Evolutionary conservation across 2,329 filamentous ascomycete genomes (phyloP).

Genomic region (Colletotrichum costaricense): DNA sequence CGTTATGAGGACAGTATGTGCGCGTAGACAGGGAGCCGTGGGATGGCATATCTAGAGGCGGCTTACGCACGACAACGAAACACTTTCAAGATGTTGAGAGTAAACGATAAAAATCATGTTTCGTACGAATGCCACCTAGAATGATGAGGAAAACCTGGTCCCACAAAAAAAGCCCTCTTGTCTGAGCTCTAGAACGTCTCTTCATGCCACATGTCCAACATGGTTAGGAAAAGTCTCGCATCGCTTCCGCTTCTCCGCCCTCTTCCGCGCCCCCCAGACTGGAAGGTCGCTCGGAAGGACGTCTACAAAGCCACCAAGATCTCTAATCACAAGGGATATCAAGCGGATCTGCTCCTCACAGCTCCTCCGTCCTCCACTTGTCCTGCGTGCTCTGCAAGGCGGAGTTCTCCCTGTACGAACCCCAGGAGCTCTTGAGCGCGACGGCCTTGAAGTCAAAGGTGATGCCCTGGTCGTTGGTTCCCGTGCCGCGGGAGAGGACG

Average conservation of each 20-base stretch:
- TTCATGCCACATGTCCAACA: not conserved
- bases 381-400: constrained; percentile 1
- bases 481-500: constrained; percentile 17
- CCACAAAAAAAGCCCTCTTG: not conserved
- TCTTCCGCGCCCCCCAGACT: not conserved
- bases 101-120: not conserved
- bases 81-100: too few relatives aligned
- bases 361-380: constrained; percentile 22
- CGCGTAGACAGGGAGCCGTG: too few relatives aligned
- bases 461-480: constrained; percentile 21
- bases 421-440: constrained; percentile 34
- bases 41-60: too few relatives aligned
- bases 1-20: too few relatives aligned
- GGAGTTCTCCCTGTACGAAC: constrained; percentile 17
- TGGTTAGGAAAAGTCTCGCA: not conserved
- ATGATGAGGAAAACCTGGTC: not conserved
- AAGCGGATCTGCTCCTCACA: not conserved
- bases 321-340: not conserved
- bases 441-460: constrained; percentile 31
- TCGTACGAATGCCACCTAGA: not conserved
- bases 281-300: not conserved
- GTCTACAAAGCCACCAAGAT: not conserved
- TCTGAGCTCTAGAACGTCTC: not conserved
- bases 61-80: too few relatives aligned
- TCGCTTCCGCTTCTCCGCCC: not conserved